Percentiles rank a stretch among this genome's conserved stretches.
phyloP scores from a whole-genome alignment of 2,329 filamentous ascomycete genomes.

The Byssothecium circinans region DNA sequence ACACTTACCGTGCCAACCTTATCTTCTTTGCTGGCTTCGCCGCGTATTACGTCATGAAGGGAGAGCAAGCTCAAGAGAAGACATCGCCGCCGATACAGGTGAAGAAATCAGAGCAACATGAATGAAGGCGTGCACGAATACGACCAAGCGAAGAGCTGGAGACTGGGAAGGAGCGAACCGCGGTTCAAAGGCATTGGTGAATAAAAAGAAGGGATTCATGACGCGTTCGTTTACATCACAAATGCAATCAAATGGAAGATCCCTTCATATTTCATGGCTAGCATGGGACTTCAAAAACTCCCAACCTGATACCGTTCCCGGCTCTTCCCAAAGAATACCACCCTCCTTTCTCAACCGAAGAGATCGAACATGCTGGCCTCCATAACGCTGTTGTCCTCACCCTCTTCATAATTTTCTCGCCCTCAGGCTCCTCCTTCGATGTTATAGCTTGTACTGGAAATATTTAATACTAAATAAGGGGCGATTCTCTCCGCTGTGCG shows the following conservation, averaged over 20 bases:
- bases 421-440: neutral
- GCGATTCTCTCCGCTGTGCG: slow-evolving; percentile 1
- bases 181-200: neutral
- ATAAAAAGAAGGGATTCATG: neutral
- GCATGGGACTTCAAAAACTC: too few relatives aligned
- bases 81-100: neutral
- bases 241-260: neutral
- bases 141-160: neutral
- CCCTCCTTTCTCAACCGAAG: too few relatives aligned
- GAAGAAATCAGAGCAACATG: neutral
- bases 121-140: neutral
- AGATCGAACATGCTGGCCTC: too few relatives aligned
- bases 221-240: neutral
- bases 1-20: slow-evolving; percentile 19
- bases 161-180: neutral
- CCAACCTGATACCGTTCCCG: too few relatives aligned
- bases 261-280: too few relatives aligned
- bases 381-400: too few relatives aligned
- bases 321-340: too few relatives aligned
- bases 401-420: too few relatives aligned
- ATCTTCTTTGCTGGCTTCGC: slow-evolving; percentile 20
- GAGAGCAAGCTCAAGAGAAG: neutral
- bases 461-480: slow-evolving; percentile 4
- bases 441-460: neutral
- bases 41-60: slow-evolving; percentile 16